A percentile compares a stretch with the other conserved stretches of the same genome.
Evolutionary conservation across 2,329 filamentous ascomycete genomes (phyloP).

Genomic region (Alternaria incomplexa): DNA sequence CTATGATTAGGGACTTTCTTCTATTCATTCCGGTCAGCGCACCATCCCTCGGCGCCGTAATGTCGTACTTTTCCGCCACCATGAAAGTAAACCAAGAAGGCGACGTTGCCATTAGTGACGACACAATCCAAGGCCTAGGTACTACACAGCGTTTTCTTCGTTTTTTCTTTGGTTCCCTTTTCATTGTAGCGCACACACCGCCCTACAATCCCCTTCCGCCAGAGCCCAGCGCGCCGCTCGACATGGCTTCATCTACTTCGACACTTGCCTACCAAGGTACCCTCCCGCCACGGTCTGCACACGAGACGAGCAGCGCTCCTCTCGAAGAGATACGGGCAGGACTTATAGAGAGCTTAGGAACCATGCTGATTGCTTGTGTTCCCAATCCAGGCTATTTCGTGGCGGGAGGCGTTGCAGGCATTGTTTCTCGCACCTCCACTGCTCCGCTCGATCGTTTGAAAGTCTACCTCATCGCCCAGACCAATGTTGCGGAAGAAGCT

Average conservation of each 20-base stretch:
- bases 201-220: slow-evolving; percentile 38
- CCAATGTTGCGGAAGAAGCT: slow-evolving; percentile 65
- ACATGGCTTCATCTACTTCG: slow-evolving; percentile 35
- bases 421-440: slow-evolving; percentile 92
- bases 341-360: slow-evolving; percentile 45
- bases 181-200: slow-evolving; percentile 67
- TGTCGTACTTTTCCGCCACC: slow-evolving; percentile 90
- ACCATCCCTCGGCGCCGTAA: slow-evolving; percentile 77
- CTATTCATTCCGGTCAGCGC: slow-evolving; percentile 79
- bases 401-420: slow-evolving; percentile 92
- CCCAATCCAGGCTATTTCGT: slow-evolving; percentile 96
- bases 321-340: slow-evolving; percentile 35
- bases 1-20: slow-evolving; percentile 73
- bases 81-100: slow-evolving; percentile 91
- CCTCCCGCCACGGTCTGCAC: slow-evolving; percentile 47
- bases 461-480: slow-evolving; percentile 96
- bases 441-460: slow-evolving; percentile 96
- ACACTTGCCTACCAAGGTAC: slow-evolving; percentile 31
- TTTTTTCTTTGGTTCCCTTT: slow-evolving; percentile 76
- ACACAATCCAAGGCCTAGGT: slow-evolving; percentile 93
- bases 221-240: slow-evolving; percentile 31
- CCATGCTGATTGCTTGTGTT: slow-evolving; percentile 65
- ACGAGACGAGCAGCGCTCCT: slow-evolving; percentile 32
- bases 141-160: slow-evolving; percentile 73
- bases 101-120: slow-evolving; percentile 89